These are phyloP conservation scores for Nannochloris sp. DNA, from an alignment of 139 green algal genomes.

Conservation along the genomic window DNA sequence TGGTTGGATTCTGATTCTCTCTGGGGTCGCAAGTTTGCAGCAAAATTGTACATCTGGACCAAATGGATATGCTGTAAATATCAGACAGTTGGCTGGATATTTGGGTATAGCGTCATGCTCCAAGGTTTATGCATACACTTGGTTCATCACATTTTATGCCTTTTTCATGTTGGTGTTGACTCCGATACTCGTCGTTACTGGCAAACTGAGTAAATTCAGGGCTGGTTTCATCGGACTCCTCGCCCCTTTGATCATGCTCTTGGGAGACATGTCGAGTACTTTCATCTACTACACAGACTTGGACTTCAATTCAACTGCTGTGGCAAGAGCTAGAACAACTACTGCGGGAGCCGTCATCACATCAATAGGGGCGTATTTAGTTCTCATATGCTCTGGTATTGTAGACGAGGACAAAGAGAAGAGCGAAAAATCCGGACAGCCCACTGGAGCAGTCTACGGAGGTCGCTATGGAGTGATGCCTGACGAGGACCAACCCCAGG, in stretches of 20 bases:
- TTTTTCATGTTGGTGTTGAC: slow-evolving; percentile 18
- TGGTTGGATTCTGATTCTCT: slow-evolving; percentile 17
- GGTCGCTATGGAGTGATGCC: slow-evolving; percentile 4
- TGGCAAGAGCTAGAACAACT: slow-evolving; percentile 2
- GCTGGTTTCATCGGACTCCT: slow-evolving; percentile 11
- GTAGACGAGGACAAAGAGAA: slow-evolving; percentile 10
- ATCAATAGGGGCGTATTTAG: slow-evolving; percentile 7
- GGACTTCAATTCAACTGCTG: neutral
- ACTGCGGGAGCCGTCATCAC: slow-evolving; percentile 19
- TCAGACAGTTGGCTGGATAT: slow-evolving; percentile 7
- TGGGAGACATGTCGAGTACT: slow-evolving; percentile 22
- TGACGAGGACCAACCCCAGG: no score
- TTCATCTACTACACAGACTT: slow-evolving; percentile 20
- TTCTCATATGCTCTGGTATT: slow-evolving; percentile 14
- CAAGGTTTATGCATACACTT: slow-evolving; percentile 16
- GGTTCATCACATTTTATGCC: slow-evolving; percentile 18
- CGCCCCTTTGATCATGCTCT: slow-evolving; percentile 9
- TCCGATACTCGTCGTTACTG: slow-evolving; percentile 7
- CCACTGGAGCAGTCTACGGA: slow-evolving; percentile 3
- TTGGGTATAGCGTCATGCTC: slow-evolving; percentile 11
- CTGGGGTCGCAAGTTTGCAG: neutral
- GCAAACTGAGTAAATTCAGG: slow-evolving; percentile 9
- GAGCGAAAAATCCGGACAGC: neutral
- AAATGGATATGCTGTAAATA: neutral
- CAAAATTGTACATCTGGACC: neutral